Evolutionary conservation across 2,329 filamentous ascomycete genomes (phyloP), one percentile per base, ranked within the genome.

Genomic region (Aspergillus pseudonomiae): DNA sequence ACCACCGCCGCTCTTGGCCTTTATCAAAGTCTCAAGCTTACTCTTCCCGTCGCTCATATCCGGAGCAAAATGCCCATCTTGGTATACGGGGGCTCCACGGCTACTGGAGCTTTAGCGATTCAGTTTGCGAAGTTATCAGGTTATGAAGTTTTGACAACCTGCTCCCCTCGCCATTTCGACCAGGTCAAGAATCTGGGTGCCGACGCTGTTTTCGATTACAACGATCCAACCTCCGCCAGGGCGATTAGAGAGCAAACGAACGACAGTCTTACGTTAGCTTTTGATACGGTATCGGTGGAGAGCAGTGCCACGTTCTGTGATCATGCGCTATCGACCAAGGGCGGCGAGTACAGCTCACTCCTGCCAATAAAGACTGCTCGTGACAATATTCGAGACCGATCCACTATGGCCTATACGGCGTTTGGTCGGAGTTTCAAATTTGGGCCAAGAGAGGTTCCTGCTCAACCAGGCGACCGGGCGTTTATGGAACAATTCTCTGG

Each of bases 1-100:
- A 78, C 75, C 2, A 87, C 85, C 2, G 80, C 84, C 4, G 84
- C 80, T 0, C 84, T 86, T 66, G 73, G 67, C 0, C 65, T 80
- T 16, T 80, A 78, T 63, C 75, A 79, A 61, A 69, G 61, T 36
- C 43, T 76, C 57, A 62, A 68, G 24, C 66, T 78, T 4, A 65
- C 64, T 16, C 60, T 72, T 26, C 75, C 76, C 11, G 66, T 61
- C 9, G 60, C 69, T 2, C 71, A 72, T 4, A 64, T 66, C 0
- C 64, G 67, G 30, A 57, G 61, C 14, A 41, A 52, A 3, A 56
- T 56, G 14, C 65, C 69, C 12, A 59, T 79, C 14, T 67, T 80
- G 19, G 76, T 81, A 54, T 81, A 80, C 62, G 78, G 78, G 24
- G 79, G 77, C 0, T 75, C 71, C 4, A 78, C 75, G 6, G 77